These are phyloP conservation scores for Rhizopogon vesiculosus DNA, from an alignment of 768 basidiomycete genomes.

Conservation along the genomic window DNA sequence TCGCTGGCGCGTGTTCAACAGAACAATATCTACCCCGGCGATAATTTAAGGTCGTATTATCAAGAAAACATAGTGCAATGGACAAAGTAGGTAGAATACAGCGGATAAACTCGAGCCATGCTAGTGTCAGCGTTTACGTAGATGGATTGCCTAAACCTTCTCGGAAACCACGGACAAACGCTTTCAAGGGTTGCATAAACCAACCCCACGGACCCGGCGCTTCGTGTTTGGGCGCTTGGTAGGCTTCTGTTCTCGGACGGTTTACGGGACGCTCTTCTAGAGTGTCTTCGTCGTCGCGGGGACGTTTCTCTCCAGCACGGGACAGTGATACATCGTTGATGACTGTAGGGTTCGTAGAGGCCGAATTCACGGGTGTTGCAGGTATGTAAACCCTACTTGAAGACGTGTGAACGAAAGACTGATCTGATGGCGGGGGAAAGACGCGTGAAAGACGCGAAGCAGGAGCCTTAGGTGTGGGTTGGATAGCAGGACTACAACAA, in stretches of 20 bases:
- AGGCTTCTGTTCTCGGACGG: constrained; percentile 48
- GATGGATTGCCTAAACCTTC: constrained; percentile 40
- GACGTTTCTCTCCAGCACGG: constrained; percentile 40
- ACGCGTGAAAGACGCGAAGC: constrained; percentile 10
- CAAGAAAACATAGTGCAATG: constrained; percentile 8
- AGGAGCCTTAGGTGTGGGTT: constrained; percentile 15
- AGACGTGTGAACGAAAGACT: constrained; percentile 11
- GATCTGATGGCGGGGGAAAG: constrained; percentile 14
- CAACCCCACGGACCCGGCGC: constrained; percentile 48
- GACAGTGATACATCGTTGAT: constrained; percentile 22
- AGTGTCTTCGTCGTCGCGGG: constrained; percentile 37
- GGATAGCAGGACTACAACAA: constrained; percentile 7
- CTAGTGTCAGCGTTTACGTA: constrained; percentile 13
- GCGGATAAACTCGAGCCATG: neutral
- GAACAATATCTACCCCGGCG: neutral
- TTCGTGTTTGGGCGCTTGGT: constrained; percentile 39
- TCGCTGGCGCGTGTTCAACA: constrained; percentile 5
- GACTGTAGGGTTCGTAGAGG: constrained; percentile 35
- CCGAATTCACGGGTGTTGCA: constrained; percentile 8
- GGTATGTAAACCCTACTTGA: constrained; percentile 9
- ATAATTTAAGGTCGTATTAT: neutral
- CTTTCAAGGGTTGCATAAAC: constrained; percentile 59
- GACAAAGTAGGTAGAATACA: neutral
- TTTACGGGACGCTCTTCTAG: constrained; percentile 41
- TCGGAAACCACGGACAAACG: constrained; percentile 64